These are phyloP conservation scores for Diaporthe sp. DNA, from an alignment of 2,329 filamentous ascomycete genomes.

Conservation along the genomic window DNA sequence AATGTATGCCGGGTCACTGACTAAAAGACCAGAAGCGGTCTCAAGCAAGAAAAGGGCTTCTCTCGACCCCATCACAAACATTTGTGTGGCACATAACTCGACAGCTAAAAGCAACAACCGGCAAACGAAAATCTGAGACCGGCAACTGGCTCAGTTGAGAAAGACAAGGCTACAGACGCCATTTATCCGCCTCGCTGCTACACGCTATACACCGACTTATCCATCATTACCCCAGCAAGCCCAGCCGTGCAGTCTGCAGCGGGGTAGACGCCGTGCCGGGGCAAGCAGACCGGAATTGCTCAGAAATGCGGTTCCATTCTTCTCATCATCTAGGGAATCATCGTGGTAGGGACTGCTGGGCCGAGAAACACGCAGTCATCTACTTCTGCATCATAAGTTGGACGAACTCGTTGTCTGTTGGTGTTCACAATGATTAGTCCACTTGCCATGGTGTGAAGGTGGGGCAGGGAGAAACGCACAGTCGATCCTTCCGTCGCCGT, in stretches of 20 bases:
- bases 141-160: constrained; percentile 31
- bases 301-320: constrained; percentile 31
- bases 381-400: constrained; percentile 98
- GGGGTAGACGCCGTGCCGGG: constrained; percentile 18
- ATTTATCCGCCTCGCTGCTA: constrained; percentile 24
- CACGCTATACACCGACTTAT: constrained; percentile 30
- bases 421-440: background rate
- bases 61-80: constrained; percentile 9
- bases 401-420: constrained; percentile 87
- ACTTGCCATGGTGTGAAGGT: background rate
- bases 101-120: constrained; percentile 14
- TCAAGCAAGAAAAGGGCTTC: background rate
- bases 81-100: constrained; percentile 12
- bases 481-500: constrained; percentile 88
- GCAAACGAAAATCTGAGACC: constrained; percentile 17
- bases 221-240: constrained; percentile 21
- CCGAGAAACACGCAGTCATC: constrained; percentile 38
- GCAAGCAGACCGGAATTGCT: constrained; percentile 19
- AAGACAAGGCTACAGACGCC: constrained; percentile 33
- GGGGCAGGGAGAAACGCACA: constrained; percentile 64
- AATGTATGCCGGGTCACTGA: background rate
- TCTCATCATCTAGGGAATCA: constrained; percentile 35
- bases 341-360: constrained; percentile 24
- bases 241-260: constrained; percentile 6
- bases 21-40: background rate